Conservation (phyloP, 2,329 filamentous ascomycete genomes). For the Colletotrichum sp. region DNA sequence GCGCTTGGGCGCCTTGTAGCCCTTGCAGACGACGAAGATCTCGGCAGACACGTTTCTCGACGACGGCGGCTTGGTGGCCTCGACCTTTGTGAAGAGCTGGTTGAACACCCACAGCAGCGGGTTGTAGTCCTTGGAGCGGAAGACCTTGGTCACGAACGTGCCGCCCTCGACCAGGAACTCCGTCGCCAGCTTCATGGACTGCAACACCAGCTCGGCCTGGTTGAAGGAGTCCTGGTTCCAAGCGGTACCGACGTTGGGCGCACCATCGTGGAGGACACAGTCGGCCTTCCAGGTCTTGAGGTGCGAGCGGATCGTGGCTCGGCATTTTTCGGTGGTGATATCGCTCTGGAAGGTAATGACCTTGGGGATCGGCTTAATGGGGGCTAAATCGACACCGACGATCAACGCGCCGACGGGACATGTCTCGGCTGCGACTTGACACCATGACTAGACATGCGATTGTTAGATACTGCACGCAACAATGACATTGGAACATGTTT, state of each 20-base stretch:
- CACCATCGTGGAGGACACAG: conserved; percentile 94
- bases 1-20: conserved; percentile 92
- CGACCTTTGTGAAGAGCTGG: conserved; percentile 92
- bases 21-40: conserved; percentile 96
- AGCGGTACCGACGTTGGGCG: conserved; percentile 95
- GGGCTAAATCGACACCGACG: conserved; percentile 90
- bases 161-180: conserved; percentile 91
- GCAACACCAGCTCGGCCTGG: conserved; percentile 89
- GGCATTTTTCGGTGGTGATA: conserved; percentile 96
- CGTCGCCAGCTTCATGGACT: conserved; percentile 90
- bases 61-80: conserved; percentile 96
- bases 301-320: conserved; percentile 86
- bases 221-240: conserved; percentile 99
- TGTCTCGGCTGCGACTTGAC: conserved; percentile 92
- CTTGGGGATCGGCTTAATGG: conserved; percentile 94
- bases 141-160: conserved; percentile 96
- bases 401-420: conserved; percentile 93
- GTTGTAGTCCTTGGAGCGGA: conserved; percentile 97
- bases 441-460: conserved; percentile 75
- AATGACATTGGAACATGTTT: neutral
- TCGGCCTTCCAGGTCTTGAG: conserved; percentile 97
- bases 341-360: conserved; percentile 97
- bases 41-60: conserved; percentile 96
- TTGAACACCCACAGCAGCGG: conserved; percentile 96
- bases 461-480: neutral